Evolutionary conservation across 1,139 yeast species (phyloP).

Genomic region (Zygosaccharomyces pseudobailii): DNA sequence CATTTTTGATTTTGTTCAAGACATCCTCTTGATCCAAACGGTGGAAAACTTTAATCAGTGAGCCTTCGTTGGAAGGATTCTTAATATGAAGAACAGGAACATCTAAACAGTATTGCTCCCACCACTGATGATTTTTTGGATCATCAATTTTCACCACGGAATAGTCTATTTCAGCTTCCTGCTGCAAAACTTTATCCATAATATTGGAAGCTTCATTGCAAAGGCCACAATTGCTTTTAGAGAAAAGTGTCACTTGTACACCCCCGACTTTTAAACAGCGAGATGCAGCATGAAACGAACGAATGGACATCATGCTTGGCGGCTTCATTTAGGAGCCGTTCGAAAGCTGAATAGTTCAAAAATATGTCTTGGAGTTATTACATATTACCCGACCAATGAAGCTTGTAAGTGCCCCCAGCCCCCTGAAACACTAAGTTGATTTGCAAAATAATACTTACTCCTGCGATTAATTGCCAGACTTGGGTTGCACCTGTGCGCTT

Average conservation of each 20-base stretch:
- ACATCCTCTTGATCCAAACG: constrained; percentile 57
- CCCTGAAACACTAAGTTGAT: not conserved
- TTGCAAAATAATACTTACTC: too few relatives aligned
- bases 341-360: not conserved
- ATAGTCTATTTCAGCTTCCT: constrained; percentile 36
- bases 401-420: not conserved
- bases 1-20: constrained; percentile 41
- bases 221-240: constrained; percentile 73
- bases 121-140: constrained; percentile 67
- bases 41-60: constrained; percentile 71
- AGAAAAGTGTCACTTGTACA: constrained; percentile 54
- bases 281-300: constrained; percentile 5
- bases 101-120: constrained; percentile 79
- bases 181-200: constrained; percentile 38
- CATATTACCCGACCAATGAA: not conserved
- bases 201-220: constrained; percentile 68
- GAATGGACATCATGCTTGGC: not conserved
- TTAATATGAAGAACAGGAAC: constrained; percentile 84
- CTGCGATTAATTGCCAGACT: too few relatives aligned
- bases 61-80: constrained; percentile 39
- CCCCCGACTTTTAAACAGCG: constrained; percentile 3
- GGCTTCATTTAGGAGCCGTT: not conserved
- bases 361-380: not conserved
- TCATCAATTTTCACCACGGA: constrained; percentile 61
- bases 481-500: too few relatives aligned